A percentile compares a stretch with the other conserved stretches of the same genome.
Conservation (phyloP, 2,329 filamentous ascomycete species). For the Colletotrichum spaethianum region DNA sequence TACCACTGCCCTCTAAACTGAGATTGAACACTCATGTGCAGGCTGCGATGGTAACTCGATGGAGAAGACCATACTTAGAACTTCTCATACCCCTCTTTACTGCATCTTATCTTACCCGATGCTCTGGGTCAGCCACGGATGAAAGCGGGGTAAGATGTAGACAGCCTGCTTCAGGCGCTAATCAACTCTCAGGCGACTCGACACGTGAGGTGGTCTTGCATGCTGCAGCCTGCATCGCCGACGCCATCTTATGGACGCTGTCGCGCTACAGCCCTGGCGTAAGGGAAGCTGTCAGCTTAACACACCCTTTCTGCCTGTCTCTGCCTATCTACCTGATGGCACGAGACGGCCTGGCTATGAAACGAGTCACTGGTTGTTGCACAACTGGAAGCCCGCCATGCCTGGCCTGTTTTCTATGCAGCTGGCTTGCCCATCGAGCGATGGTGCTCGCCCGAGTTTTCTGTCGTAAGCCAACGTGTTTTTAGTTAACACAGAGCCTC, state of each 20-base stretch:
- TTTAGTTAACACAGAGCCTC: conserved; percentile 13
- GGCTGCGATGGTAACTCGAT: background rate
- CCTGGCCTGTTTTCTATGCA: background rate
- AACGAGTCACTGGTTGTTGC: background rate
- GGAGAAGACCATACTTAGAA: background rate
- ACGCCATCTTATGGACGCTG: background rate
- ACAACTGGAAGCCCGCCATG: background rate
- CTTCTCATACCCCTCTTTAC: background rate
- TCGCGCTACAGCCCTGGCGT: conserved; percentile 4
- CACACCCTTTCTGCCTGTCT: background rate
- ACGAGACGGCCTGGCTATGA: background rate
- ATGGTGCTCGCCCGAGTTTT: background rate
- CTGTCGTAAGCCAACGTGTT: background rate
- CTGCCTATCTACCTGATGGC: background rate
- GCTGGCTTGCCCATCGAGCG: background rate
- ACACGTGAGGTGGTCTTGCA: conserved; percentile 3
- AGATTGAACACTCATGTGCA: background rate
- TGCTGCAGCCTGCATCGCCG: conserved; percentile 3
- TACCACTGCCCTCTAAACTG: background rate
- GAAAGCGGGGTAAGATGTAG: conserved; percentile 4
- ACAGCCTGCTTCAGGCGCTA: conserved; percentile 4
- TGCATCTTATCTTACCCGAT: background rate
- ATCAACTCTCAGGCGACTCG: background rate
- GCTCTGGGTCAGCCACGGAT: background rate
- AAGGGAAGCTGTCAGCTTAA: background rate